phyloP scores from a whole-genome alignment of 1,284 basidiomycete genomes.

The Schizophyllum commune region DNA sequence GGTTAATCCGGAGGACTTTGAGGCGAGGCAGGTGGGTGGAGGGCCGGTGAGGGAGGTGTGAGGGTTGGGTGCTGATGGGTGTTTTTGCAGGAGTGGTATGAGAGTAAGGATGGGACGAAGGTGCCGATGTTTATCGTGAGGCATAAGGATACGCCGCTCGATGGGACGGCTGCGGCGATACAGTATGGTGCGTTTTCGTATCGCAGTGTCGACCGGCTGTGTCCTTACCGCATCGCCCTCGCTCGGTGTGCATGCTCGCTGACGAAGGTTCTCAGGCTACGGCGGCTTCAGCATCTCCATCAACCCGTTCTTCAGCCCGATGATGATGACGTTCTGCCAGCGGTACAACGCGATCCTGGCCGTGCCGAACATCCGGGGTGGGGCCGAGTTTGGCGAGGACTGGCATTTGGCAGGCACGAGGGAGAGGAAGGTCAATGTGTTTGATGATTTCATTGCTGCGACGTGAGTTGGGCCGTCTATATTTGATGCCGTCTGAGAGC shows the following conservation, averaged over 20 bases:
- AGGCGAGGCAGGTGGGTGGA: conserved; percentile 50
- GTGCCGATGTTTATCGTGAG: conserved; percentile 86
- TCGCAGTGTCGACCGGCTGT: background rate
- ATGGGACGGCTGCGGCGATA: conserved; percentile 73
- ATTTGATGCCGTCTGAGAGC: background rate
- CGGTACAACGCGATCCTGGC: conserved; percentile 71
- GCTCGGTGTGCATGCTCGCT: background rate
- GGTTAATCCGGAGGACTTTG: conserved; percentile 65
- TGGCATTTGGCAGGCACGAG: conserved; percentile 71
- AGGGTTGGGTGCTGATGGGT: background rate
- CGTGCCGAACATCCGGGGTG: conserved; percentile 74
- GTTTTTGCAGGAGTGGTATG: conserved; percentile 55
- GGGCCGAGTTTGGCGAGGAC: conserved; percentile 77
- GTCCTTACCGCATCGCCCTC: background rate
- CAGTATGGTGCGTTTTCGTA: conserved; percentile 56
- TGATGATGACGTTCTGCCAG: conserved; percentile 72
- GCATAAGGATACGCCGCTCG: conserved; percentile 62
- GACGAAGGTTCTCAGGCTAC: conserved; percentile 39
- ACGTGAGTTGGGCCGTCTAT: conserved; percentile 38
- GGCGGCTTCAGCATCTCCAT: conserved; percentile 75
- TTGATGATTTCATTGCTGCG: conserved; percentile 77
- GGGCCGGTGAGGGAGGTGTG: background rate
- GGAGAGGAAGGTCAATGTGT: conserved; percentile 71
- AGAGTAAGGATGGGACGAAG: conserved; percentile 73
- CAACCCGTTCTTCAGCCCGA: conserved; percentile 64